phyloP scores from a whole-genome alignment of 2,329 filamentous ascomycete species.

The Botrytis medusae region DNA sequence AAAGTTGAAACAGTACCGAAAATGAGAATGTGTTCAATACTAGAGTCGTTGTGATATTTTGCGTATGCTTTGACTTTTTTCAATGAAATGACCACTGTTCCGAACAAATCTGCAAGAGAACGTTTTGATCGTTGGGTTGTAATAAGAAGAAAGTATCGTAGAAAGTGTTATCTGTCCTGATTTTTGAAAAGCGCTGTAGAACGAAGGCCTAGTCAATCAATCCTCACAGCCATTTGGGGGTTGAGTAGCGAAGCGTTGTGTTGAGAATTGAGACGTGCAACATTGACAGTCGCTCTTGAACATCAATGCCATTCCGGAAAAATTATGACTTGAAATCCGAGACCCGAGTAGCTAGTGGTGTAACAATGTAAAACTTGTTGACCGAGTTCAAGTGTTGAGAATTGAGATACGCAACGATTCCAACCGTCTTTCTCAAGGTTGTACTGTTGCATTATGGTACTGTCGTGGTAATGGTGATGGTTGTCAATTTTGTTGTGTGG shows the following conservation, averaged over 20 bases:
- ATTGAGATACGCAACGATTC: background rate
- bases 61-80: background rate
- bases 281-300: constrained; percentile 21
- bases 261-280: constrained; percentile 6
- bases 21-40: too few species aligned
- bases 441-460: background rate
- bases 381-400: background rate
- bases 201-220: background rate
- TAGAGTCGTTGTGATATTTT: background rate
- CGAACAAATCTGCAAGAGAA: background rate
- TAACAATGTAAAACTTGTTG: background rate
- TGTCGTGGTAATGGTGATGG: background rate
- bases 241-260: background rate
- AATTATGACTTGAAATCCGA: constrained; percentile 19
- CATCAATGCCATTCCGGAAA: constrained; percentile 21
- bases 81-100: background rate
- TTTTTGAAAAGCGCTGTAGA: background rate
- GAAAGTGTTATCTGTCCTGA: background rate
- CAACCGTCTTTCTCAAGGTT: background rate
- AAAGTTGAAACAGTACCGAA: too few species aligned
- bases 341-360: constrained; percentile 17
- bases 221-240: background rate
- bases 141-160: too few species aligned
- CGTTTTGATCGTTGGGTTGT: background rate
- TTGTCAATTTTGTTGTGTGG: background rate